Evolutionary conservation across 768 basidiomycete species (phyloP), one percentile per base, ranked within the genome.

Genomic region (Leccinum ochraceum): DNA sequence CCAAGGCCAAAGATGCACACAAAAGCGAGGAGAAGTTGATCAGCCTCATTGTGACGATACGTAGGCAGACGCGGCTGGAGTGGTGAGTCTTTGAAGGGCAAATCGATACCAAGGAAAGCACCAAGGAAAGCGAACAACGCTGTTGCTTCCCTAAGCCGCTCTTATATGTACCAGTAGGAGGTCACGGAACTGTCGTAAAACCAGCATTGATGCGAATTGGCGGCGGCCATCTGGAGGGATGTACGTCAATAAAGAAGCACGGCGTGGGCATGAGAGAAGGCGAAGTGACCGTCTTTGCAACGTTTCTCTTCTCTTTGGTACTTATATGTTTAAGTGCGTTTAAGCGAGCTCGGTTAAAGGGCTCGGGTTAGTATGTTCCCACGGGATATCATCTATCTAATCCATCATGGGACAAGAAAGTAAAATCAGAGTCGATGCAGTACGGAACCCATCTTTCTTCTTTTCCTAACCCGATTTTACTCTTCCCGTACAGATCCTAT

Each of bases 351-450:
- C 34, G 34, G 34, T 34, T 11, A 6, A 13, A 11, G 10, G 9
- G 32, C 0, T 32, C 32, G 13, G 34, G 34, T 14, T 36, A 36
- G 34, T 36, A 14, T 36, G 13, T 36, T 36, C 34, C 34, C 34
- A 36, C 34, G 34, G 13, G 34, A 36, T 5, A 36, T 36, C 34
- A 36, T 14, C 11, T 11, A 42, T 46, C 44, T 20, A 46, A 46
- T 20, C 44, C 20, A 46, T 46, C 20, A 46, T 46, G 64, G 51
- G 60, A 59, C 65, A 63, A 53, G 62, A 68, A 49, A 71, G 66
- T 2, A 59, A 1, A 22, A 60, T 85, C 56, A 66, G 69, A 54
- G 83, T 85, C 36, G 81, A 83, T 69, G 85, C 84, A 64, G 86
- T 87, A 71, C 61, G 83, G 57, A 11, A 49, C 16, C 30, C 44